A percentile compares a stretch with the other conserved stretches of the same genome.
Evolutionary conservation across 2,329 filamentous ascomycete species (phyloP).

Genomic region (Xylariales sp.): DNA sequence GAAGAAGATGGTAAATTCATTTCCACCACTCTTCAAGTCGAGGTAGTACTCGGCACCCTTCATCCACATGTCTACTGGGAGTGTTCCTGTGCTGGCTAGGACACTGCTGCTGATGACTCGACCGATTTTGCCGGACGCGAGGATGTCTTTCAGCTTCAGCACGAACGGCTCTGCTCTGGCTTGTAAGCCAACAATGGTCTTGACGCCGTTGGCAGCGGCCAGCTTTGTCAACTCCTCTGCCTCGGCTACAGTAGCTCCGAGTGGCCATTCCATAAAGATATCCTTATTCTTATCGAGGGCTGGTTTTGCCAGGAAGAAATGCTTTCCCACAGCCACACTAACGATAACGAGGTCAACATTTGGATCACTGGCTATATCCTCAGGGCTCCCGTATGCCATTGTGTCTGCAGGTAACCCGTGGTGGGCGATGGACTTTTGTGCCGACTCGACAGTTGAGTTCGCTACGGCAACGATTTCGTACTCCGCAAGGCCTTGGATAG

Average conservation of each 20-base stretch:
- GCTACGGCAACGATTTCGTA: conserved; percentile 46
- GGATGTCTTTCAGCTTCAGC: conserved; percentile 35
- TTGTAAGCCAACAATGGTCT: conserved; percentile 44
- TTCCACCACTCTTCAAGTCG: conserved; percentile 14
- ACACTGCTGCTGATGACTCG: conserved; percentile 32
- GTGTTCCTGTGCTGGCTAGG: conserved; percentile 1
- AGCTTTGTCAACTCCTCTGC: conserved; percentile 37
- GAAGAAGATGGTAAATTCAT: conserved; percentile 21
- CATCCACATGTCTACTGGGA: conserved; percentile 14
- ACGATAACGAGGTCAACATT: conserved; percentile 44
- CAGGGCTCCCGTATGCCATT: conserved; percentile 36
- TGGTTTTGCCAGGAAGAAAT: conserved; percentile 36
- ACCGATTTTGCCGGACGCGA: conserved; percentile 38
- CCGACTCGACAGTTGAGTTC: conserved; percentile 40
- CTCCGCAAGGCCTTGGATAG: conserved; percentile 25
- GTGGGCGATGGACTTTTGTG: conserved; percentile 33
- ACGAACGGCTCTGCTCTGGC: conserved; percentile 34
- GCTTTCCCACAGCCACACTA: conserved; percentile 36
- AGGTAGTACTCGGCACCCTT: conserved; percentile 15
- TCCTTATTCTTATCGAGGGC: conserved; percentile 40
- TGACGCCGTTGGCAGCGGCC: conserved; percentile 33
- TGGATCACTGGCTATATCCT: conserved; percentile 38
- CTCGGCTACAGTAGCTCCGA: conserved; percentile 34
- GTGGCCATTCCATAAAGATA: conserved; percentile 47
- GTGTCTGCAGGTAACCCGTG: conserved; percentile 29